Evolutionary conservation across 352 stramenopile species (phyloP), one percentile per base, ranked within the genome.

Genomic region (Phytopythium mirpurense): DNA sequence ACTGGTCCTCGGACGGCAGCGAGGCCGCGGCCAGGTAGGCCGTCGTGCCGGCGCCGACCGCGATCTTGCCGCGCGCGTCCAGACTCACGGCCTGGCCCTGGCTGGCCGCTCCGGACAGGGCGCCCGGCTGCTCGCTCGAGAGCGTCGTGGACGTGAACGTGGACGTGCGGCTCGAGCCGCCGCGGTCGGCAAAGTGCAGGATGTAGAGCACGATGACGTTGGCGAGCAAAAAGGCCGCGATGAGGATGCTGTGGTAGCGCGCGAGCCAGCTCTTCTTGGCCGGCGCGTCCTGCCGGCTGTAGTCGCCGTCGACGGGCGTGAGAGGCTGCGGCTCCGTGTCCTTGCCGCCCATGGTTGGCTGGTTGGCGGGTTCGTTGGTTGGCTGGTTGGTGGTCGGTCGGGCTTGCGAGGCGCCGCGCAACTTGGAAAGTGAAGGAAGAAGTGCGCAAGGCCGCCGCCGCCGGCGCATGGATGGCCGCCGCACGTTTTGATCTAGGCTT

Each of bases 141-240:
- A 77, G 56, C 44, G 55, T 62, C 16, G 68, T 68, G 37, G 67
- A 51, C 18, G 59, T 63, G 61, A 86, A 78, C 54, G 59, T 63
- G 44, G 64, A 70, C 0, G 67, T 63, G 54, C 58, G 56, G 24
- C 46, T 54, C 36, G 56, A 70, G 51, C 53, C 59, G 46, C 64
- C 72, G 53, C 75, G 75, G 68, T 89, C 75, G 19, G 67, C 78
- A 62, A 92, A 92, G 70, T 92, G 81, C 38, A 92, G 58, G 36
- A 89, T 64, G 74, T 92, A 92, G 29, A 92, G 68, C 36, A 86
- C 81, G 54, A 92, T 83, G 72, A 91, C 68, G 69, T 91, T 91
- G 72, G 86, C 54, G 35, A 88, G 62, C 29, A 91, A 59, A 63
- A 91, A 89, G 59, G 67, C 42, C 34, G 47, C 69, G 50, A 83